These are phyloP conservation scores for Chrysoporthe deuterocubensis DNA, from an alignment of 2,329 filamentous ascomycete genomes.

Conservation along the genomic window DNA sequence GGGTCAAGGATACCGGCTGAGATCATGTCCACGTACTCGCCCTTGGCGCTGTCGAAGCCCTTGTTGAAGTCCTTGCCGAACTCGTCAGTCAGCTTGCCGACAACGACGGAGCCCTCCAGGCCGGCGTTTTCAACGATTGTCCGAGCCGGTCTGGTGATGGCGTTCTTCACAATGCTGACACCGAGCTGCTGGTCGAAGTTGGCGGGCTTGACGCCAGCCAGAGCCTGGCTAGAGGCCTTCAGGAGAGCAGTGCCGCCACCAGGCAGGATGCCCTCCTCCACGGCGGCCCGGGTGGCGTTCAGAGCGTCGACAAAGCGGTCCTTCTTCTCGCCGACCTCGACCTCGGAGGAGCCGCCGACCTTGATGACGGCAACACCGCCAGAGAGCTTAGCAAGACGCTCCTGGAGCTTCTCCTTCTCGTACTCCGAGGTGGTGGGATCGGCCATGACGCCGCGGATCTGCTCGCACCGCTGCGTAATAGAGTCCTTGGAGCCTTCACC, in stretches of 20 bases:
- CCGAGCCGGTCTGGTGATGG: slow-evolving; percentile 92
- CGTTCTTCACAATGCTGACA: slow-evolving; percentile 96
- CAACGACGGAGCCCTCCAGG: slow-evolving; percentile 91
- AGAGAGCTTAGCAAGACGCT: slow-evolving; percentile 98
- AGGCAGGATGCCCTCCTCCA: slow-evolving; percentile 98
- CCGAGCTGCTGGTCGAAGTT: slow-evolving; percentile 99
- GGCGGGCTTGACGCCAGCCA: slow-evolving; percentile 78
- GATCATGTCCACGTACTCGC: slow-evolving; percentile 99
- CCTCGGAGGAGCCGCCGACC: slow-evolving; percentile 95
- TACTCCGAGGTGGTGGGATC: slow-evolving; percentile 97
- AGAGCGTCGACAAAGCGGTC: slow-evolving; percentile 98
- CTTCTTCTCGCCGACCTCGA: slow-evolving; percentile 99
- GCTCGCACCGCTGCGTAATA: slow-evolving; percentile 94
- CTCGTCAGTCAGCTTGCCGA: slow-evolving; percentile 98
- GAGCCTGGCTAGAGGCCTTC: slow-evolving; percentile 91
- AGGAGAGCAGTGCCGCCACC: slow-evolving; percentile 97
- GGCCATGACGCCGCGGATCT: slow-evolving; percentile 95
- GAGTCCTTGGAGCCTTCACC: slow-evolving; percentile 93
- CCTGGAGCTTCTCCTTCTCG: slow-evolving; percentile 99
- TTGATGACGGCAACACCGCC: slow-evolving; percentile 99
- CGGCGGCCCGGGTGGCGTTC: slow-evolving; percentile 96
- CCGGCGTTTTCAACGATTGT: slow-evolving; percentile 98
- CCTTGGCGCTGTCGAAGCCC: slow-evolving; percentile 94
- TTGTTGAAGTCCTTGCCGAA: slow-evolving; percentile 93
- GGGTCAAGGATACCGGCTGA: slow-evolving; percentile 94